Percentiles rank a stretch among this genome's conserved stretches.
Conservation (phyloP, 768 basidiomycete genomes). For the Leccinum ochraceum region DNA sequence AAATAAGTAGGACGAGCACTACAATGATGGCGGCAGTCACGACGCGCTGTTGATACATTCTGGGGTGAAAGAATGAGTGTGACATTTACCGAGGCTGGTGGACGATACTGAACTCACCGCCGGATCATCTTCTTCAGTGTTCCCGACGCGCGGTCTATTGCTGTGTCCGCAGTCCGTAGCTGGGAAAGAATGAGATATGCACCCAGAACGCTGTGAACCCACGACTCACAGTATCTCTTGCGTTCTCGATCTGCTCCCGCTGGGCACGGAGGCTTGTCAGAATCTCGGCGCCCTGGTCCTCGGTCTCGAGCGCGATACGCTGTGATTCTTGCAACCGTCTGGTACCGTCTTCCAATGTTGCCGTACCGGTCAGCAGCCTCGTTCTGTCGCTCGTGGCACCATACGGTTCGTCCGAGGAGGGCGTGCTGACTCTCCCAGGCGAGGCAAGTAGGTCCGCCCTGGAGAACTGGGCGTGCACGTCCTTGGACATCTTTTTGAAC, state of each 20-base stretch:
- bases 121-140: slow-evolving; percentile 96
- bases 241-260: slow-evolving; percentile 92
- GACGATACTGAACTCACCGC: slow-evolving; percentile 56
- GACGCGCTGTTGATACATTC: slow-evolving; percentile 96
- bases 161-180: slow-evolving; percentile 84
- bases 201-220: not conserved
- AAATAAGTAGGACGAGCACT: slow-evolving; percentile 82
- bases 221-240: slow-evolving; percentile 76
- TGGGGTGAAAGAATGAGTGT: slow-evolving; percentile 37
- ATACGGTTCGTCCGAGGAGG: slow-evolving; percentile 80
- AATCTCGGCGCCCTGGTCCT: slow-evolving; percentile 93
- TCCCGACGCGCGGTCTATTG: slow-evolving; percentile 88
- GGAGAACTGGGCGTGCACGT: slow-evolving; percentile 65
- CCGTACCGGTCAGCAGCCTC: slow-evolving; percentile 75
- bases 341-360: slow-evolving; percentile 80
- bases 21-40: slow-evolving; percentile 85
- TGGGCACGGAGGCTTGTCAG: slow-evolving; percentile 81
- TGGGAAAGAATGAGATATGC: slow-evolving; percentile 30
- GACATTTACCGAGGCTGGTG: slow-evolving; percentile 7
- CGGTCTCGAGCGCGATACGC: slow-evolving; percentile 92
- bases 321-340: slow-evolving; percentile 88
- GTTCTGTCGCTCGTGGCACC: slow-evolving; percentile 70
- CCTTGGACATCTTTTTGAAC: slow-evolving; percentile 81
- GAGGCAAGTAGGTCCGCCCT: slow-evolving; percentile 78
- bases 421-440: slow-evolving; percentile 34